These are phyloP conservation scores for Verticillium isaacii DNA, from an alignment of 2,329 filamentous ascomycete genomes.

Conservation along the genomic window DNA sequence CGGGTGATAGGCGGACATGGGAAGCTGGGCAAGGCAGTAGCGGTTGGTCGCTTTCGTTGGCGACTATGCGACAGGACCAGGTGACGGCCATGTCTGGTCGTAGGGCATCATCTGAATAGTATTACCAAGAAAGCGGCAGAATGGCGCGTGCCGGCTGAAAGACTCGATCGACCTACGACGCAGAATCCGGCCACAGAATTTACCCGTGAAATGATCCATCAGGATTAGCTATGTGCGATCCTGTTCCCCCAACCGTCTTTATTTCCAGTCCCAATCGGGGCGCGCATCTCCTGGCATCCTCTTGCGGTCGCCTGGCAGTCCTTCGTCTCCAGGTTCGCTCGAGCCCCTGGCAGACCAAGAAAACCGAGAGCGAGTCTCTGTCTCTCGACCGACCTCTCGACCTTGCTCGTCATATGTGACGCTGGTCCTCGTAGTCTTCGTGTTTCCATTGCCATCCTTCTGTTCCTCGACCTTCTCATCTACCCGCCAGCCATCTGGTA, in stretches of 20 bases:
- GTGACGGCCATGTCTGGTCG: too few relatives aligned
- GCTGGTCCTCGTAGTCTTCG: conserved; percentile 8
- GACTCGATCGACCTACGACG: not conserved
- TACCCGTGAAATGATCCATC: not conserved
- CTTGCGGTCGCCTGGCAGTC: not conserved
- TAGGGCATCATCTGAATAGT: not conserved
- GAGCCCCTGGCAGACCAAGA: conserved; percentile 10
- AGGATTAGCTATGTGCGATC: not conserved
- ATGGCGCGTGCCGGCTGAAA: too few relatives aligned
- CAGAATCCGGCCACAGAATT: too few relatives aligned
- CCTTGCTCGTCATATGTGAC: conserved; percentile 11
- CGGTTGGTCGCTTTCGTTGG: too few relatives aligned
- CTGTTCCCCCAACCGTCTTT: not conserved
- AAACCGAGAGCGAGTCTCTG: conserved; percentile 9
- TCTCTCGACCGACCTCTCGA: conserved; percentile 10
- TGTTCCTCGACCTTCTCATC: conserved; percentile 9
- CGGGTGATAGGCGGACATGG: too few relatives aligned
- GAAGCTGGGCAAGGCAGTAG: too few relatives aligned
- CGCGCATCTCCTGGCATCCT: not conserved
- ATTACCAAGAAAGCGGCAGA: not conserved
- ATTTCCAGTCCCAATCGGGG: not conserved
- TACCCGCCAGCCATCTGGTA: conserved; percentile 9
- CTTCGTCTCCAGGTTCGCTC: not conserved
- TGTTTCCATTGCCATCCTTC: conserved; percentile 11
- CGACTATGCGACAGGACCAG: too few relatives aligned